Base-by-base conservation (phyloP, 148 eudicot genomes). In the Polygonum aviculare region DNA sequence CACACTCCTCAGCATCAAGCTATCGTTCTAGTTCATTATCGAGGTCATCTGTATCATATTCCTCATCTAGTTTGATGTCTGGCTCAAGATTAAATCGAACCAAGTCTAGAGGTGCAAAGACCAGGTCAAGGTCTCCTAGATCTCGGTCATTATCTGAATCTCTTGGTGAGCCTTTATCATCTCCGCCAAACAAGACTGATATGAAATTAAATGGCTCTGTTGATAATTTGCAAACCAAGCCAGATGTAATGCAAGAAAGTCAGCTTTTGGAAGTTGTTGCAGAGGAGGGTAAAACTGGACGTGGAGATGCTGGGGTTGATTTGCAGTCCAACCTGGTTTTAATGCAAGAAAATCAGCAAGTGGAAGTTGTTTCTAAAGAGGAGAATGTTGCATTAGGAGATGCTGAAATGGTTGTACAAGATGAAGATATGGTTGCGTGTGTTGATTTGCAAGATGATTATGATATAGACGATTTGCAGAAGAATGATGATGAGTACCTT, bases 61-160 rank as follows among this genome's bases (percentile, higher is more conserved):
- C 72, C 63, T 79, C 79, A 1, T 40, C 60, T 55, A 74, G 73
- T 3, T 77, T 79, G 14, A 73, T 65, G 69, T 70, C 79, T 69
- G 73, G 41, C 21, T 49, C 62, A 14, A 72, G 33, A 69, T 55
- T 63, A 77, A 38, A 65, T 36, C 21, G 16, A 36, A 69, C 59
- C 10, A 60, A 47, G 60, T 67, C 78, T 57, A 33, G 52, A 73
- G 69, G 76, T 41, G 22, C 40, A 2, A 80, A 74, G 72, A 69
- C 78, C 38, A 79, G 74, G 67, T 78, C 87, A 76, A 78, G 85
- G 65, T 80, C 88, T 36, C 80, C 76, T 45, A 69, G 75, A 21
- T 82, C 81, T 2, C 59, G 80, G 60, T 79, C 87, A 67, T 79
- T 72, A 39, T 78, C 80, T 76, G 75, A 65, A 52, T 87, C 86